phyloP scores from a whole-genome alignment of 75 land plant species.

The Cryptomeria japonica region DNA sequence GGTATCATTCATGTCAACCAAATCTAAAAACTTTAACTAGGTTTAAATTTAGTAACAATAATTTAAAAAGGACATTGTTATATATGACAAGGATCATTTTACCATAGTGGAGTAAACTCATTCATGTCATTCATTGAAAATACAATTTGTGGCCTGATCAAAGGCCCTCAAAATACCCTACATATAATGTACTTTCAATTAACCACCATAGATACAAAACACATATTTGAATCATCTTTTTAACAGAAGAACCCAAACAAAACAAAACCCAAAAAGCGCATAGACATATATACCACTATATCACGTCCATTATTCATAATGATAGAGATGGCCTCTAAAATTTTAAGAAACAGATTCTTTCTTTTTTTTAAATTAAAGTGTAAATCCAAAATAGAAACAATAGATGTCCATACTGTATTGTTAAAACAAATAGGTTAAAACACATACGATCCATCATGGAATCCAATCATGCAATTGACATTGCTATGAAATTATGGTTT shows the following conservation, averaged over 20 bases:
- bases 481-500: not conserved
- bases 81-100: not conserved
- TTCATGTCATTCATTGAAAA: constrained; percentile 95
- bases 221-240: not conserved
- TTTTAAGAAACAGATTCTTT: not conserved
- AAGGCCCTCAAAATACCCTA: constrained; percentile 90
- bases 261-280: not conserved
- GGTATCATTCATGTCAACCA: no score
- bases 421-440: not conserved
- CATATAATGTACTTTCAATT: not conserved
- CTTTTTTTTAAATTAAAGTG: not conserved
- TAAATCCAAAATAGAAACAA: not conserved
- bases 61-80: no score
- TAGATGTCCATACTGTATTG: no score
- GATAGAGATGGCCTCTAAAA: constrained; percentile 76
- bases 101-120: constrained; percentile 97
- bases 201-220: not conserved
- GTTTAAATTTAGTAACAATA: no score
- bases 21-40: no score
- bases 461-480: constrained; percentile 38
- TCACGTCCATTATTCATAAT: constrained; percentile 96
- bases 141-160: constrained; percentile 95
- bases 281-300: constrained; percentile 69
- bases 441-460: constrained; percentile 42
- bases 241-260: constrained; percentile 1